A percentile compares a stretch with the other conserved stretches of the same genome.
Evolutionary conservation across 2,329 filamentous ascomycete species (phyloP).

Genomic region (Trichoderma guizhouense): DNA sequence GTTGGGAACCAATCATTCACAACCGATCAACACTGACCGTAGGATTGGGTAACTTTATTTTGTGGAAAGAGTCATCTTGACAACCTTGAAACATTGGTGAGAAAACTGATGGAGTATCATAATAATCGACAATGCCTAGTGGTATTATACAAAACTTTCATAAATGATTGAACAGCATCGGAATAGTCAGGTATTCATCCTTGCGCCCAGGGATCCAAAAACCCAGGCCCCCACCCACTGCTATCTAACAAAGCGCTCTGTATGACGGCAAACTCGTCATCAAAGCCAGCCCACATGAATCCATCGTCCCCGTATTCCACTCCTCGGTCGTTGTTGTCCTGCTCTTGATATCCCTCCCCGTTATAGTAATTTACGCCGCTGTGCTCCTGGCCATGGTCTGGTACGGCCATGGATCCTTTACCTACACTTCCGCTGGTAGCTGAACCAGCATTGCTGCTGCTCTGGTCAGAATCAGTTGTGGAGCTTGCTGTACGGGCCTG

Average conservation of each 20-base stretch:
- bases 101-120: background rate
- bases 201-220: slow-evolving; percentile 9
- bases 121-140: background rate
- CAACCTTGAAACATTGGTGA: background rate
- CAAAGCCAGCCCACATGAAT: slow-evolving; percentile 13
- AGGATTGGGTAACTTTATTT: background rate
- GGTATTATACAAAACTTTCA: background rate
- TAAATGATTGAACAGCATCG: background rate
- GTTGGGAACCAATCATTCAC: background rate
- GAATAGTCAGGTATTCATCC: background rate
- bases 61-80: background rate
- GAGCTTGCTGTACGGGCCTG: background rate
- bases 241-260: slow-evolving; percentile 12
- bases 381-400: background rate
- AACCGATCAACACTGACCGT: background rate
- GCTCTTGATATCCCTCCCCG: background rate
- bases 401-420: background rate
- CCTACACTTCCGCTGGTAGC: background rate
- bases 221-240: slow-evolving; percentile 11
- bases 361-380: background rate
- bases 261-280: slow-evolving; percentile 9
- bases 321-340: background rate
- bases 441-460: background rate
- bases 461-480: background rate
- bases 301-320: slow-evolving; percentile 5